phyloP scores from a whole-genome alignment of 2,329 filamentous ascomycete genomes.

The Aspergillus texensis region DNA sequence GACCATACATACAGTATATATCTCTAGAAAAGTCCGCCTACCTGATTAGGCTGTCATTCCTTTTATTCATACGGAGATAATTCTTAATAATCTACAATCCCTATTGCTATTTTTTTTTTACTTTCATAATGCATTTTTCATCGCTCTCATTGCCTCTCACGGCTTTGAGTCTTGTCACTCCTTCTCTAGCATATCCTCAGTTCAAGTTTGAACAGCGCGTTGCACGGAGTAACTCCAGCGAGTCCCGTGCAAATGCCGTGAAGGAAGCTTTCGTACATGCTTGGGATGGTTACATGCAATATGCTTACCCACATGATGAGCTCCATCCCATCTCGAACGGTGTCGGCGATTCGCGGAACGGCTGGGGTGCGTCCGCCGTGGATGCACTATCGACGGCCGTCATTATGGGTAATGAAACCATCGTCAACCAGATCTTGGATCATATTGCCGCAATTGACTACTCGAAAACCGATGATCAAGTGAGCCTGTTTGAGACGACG shows the following conservation, averaged over 20 bases:
- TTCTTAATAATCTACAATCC: conserved; percentile 4
- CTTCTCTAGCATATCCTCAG: conserved; percentile 26
- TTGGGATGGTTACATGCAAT: conserved; percentile 72
- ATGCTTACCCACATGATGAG: conserved; percentile 78
- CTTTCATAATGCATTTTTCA: conserved; percentile 28
- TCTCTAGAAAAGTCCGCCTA: conserved; percentile 9
- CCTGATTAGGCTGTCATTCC: conserved; percentile 14
- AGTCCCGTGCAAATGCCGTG: conserved; percentile 59
- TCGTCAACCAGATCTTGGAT: conserved; percentile 71
- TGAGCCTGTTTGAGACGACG: conserved; percentile 87
- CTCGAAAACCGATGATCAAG: conserved; percentile 58
- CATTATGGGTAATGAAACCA: conserved; percentile 69
- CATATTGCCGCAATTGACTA: conserved; percentile 74
- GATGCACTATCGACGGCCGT: conserved; percentile 80
- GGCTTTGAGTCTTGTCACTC: conserved; percentile 27
- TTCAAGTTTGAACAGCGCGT: conserved; percentile 13
- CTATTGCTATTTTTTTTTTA: background rate
- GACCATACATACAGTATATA: conserved; percentile 2
- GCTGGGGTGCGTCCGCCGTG: conserved; percentile 81
- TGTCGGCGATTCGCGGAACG: conserved; percentile 72
- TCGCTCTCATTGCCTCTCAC: conserved; percentile 28
- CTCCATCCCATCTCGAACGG: conserved; percentile 68
- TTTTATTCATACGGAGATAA: conserved; percentile 7
- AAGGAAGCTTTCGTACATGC: conserved; percentile 70
- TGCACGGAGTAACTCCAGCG: conserved; percentile 16